Evolutionary conservation across 768 basidiomycete genomes (phyloP).

Genomic region (Thelephora ganbajun): DNA sequence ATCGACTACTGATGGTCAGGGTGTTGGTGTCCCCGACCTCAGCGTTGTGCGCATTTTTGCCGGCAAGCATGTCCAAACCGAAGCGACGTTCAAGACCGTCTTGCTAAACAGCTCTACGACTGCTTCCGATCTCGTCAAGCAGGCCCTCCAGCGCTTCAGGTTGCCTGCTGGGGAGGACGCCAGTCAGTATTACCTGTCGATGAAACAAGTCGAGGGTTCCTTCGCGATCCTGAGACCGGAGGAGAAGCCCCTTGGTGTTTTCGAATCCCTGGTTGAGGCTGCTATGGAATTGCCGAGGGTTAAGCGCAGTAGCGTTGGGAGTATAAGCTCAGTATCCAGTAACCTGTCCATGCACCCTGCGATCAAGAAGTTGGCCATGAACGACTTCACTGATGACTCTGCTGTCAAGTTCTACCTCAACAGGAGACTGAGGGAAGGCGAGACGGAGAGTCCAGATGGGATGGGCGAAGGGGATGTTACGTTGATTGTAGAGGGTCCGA

Average conservation of each 20-base stretch:
- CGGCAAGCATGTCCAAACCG: conserved; percentile 78
- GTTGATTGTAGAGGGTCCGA: conserved; percentile 22
- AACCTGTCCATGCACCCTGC: conserved; percentile 92
- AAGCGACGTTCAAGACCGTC: conserved; percentile 98
- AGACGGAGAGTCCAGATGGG: conserved; percentile 13
- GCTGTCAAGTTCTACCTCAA: conserved; percentile 95
- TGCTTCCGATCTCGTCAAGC: conserved; percentile 70
- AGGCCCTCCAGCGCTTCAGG: conserved; percentile 91
- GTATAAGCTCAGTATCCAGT: conserved; percentile 86
- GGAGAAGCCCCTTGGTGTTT: conserved; percentile 80
- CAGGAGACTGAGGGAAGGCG: conserved; percentile 24
- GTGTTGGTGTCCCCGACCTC: conserved; percentile 59
- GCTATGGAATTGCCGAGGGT: conserved; percentile 77
- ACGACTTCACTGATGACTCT: conserved; percentile 95
- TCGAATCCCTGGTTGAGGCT: conserved; percentile 73
- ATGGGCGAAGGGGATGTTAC: conserved; percentile 24
- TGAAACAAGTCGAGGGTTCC: conserved; percentile 86
- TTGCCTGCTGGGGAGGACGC: conserved; percentile 50
- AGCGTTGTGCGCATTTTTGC: conserved; percentile 96
- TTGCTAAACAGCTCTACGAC: conserved; percentile 80
- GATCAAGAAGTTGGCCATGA: conserved; percentile 88
- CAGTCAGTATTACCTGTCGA: conserved; percentile 69
- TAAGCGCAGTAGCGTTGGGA: conserved; percentile 86
- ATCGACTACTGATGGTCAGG: conserved; percentile 44
- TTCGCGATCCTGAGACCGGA: conserved; percentile 56